Base-by-base conservation (phyloP, 2,329 filamentous ascomycete species). In the Ophidiomyces ophidiicola region DNA sequence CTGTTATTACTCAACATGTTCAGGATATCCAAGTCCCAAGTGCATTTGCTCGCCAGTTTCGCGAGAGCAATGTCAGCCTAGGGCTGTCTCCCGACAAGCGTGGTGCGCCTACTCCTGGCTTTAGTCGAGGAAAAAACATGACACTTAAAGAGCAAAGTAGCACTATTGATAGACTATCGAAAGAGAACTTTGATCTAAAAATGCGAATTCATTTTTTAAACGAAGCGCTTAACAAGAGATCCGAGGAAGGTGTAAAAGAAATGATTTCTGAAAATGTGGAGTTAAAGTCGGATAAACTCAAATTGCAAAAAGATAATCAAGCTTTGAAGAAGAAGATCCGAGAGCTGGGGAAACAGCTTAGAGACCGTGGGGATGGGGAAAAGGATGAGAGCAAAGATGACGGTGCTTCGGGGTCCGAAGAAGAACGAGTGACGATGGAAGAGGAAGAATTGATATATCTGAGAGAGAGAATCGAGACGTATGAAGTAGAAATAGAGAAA, bases 221-320 rank as follows among this genome's bases (percentile, higher is more conserved):
- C 53, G 84, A 96, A 58, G 82, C 88, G 1, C 67, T 98, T 14
- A 86, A 93, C 60, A 90, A 88, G 55, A 74, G 92, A 29, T 94
- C 87, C 1, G 88, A 96, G 57, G 88, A 96, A 62, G 86, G 87
- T 47, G 80, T 98, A 57, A 93, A 93, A 63, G 88, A 94, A 58
- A 92, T 94, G 80, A 93, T 96, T 51, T 86, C 85, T 31, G 88
- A 94, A 60, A 98, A 94, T 52, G 88, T 96, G 3, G 86, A 94
- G 56, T 72, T 96, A 34, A 90, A 92, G 60, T 94, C 88, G 0
- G 84, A 83, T 44, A 74, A 94, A 31, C 78, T 88, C 3, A 83
- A 90, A 24, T 71, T 90, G 42, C 85, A 93, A 59, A 84, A 92
- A 47, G 90, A 98, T 53, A 90, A 85, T 56, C 90, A 92, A 57